These are phyloP conservation scores for Dimargaris cristalligena DNA, from an alignment of 192 early-diverging fungal species.

Conservation along the genomic window DNA sequence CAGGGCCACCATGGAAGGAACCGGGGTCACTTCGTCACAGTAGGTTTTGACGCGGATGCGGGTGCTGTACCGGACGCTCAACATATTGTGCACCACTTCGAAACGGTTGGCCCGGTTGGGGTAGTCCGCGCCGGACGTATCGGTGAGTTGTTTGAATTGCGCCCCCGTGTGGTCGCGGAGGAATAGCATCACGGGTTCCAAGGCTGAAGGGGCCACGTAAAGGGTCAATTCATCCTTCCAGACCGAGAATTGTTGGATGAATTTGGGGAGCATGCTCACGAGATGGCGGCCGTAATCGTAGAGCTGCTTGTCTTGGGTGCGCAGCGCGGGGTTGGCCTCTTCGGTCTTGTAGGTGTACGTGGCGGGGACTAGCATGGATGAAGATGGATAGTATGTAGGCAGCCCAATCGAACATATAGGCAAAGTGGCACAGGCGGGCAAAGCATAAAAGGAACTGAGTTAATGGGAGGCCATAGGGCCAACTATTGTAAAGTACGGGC, in stretches of 20 bases:
- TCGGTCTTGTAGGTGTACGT: conserved; percentile 6
- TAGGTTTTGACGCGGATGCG: conserved; percentile 98
- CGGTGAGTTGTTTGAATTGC: conserved; percentile 84
- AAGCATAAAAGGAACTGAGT: too few species aligned
- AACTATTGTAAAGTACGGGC: too few species aligned
- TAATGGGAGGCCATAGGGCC: too few species aligned
- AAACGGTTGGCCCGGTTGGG: conserved; percentile 85
- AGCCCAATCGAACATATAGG: too few species aligned
- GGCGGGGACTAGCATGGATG: neutral
- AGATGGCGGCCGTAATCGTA: conserved; percentile 86
- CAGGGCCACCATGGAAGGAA: conserved; percentile 68
- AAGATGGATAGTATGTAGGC: neutral
- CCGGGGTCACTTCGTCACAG: conserved; percentile 73
- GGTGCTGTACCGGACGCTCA: conserved; percentile 72
- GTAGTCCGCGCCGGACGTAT: conserved; percentile 84
- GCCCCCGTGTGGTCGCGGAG: conserved; percentile 81
- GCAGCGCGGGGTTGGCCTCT: conserved; percentile 5
- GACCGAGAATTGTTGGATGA: conserved; percentile 89
- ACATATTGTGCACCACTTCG: conserved; percentile 89
- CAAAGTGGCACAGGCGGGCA: too few species aligned
- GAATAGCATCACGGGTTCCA: conserved; percentile 70
- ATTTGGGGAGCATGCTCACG: conserved; percentile 74
- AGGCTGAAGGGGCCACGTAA: conserved; percentile 68
- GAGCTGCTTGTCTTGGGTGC: conserved; percentile 16
- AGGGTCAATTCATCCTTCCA: conserved; percentile 98